Evolutionary conservation across 345 rosid genomes (phyloP).

Genomic region (Firmiana major): DNA sequence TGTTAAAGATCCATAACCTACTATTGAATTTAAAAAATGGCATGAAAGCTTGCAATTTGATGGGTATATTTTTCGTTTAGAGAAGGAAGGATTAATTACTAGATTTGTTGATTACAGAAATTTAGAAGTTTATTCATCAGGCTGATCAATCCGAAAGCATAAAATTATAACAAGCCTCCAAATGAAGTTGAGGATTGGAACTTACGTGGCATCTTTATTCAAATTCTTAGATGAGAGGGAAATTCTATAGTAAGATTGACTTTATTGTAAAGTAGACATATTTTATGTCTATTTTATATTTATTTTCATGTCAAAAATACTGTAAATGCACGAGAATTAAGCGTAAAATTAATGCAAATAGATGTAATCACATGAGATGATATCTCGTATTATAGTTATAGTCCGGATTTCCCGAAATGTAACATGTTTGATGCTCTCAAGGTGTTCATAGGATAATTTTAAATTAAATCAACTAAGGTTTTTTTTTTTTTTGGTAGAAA

Average conservation of each 20-base stretch:
- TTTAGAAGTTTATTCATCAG: not conserved
- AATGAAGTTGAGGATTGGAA: not conserved
- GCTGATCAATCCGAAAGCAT: not conserved
- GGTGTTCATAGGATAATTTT: not conserved
- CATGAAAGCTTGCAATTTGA: not conserved
- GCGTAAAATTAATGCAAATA: too few relatives aligned
- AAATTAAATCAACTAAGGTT: not conserved
- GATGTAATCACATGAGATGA: too few relatives aligned
- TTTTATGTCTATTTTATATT: too few relatives aligned
- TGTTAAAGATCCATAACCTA: not conserved
- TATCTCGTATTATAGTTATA: not conserved
- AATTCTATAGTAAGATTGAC: too few relatives aligned
- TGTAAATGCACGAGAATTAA: too few relatives aligned
- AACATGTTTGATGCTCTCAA: not conserved
- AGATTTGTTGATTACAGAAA: not conserved
- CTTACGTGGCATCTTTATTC: not conserved
- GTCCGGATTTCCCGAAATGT: not conserved
- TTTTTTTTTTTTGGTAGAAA: not conserved
- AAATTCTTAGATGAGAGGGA: not conserved
- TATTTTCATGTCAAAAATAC: too few relatives aligned
- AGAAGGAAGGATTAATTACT: not conserved
- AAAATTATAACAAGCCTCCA: not conserved
- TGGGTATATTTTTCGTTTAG: not conserved
- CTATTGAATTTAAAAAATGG: not conserved
- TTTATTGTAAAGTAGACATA: too few relatives aligned